Conservation (phyloP, 2,329 filamentous ascomycete genomes). For the Alternaria conjuncta region DNA sequence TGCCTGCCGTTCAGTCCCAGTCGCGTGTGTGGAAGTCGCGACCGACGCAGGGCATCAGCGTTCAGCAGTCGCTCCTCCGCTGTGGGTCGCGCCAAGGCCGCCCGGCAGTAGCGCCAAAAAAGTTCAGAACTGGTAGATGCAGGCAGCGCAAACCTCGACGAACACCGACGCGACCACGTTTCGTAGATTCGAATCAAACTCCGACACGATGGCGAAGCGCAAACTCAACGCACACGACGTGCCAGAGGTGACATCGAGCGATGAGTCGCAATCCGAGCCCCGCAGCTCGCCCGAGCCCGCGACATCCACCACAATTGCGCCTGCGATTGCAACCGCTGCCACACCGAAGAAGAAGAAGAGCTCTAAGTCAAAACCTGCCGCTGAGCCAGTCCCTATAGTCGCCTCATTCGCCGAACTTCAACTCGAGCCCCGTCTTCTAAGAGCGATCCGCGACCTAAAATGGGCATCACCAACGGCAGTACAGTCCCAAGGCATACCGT, state of each 20-base stretch:
- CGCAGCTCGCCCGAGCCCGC: conserved; percentile 11
- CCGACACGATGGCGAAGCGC: conserved; percentile 48
- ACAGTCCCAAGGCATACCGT: conserved; percentile 84
- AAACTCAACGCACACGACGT: conserved; percentile 58
- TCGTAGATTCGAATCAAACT: not conserved
- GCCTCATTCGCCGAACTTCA: conserved; percentile 75
- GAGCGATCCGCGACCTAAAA: conserved; percentile 82
- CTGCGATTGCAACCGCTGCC: not conserved
- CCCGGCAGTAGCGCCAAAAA: conserved; percentile 24
- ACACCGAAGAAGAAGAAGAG: conserved; percentile 5
- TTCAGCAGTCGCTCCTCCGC: conserved; percentile 11
- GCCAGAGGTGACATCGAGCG: conserved; percentile 44
- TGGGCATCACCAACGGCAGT: conserved; percentile 88
- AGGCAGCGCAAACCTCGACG: conserved; percentile 7
- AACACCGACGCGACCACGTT: not conserved
- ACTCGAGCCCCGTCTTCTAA: conserved; percentile 83
- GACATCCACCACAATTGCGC: not conserved
- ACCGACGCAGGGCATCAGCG: not conserved
- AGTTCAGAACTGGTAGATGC: conserved; percentile 21
- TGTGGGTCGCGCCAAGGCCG: conserved; percentile 14
- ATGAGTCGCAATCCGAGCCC: conserved; percentile 29
- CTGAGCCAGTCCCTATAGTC: not conserved
- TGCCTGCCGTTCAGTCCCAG: not conserved
- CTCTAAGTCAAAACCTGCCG: not conserved
- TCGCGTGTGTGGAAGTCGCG: not conserved